These are phyloP conservation scores for Acer yangbiense DNA, from an alignment of 345 rosid species.

Conservation along the genomic window DNA sequence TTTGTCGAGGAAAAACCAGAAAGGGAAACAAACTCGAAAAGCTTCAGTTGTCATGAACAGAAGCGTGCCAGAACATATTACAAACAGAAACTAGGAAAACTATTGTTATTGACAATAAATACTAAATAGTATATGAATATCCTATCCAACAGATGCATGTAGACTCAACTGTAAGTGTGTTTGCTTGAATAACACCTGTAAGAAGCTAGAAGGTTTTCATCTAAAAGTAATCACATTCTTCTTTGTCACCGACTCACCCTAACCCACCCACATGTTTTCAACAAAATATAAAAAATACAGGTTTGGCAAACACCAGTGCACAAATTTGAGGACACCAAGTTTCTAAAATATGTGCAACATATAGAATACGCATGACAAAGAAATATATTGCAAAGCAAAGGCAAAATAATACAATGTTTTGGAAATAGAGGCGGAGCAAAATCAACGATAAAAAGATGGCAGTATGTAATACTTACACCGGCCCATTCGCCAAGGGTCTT, in stretches of 20 bases:
- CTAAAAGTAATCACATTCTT: no score
- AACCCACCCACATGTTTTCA: not conserved
- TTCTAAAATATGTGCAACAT: not conserved
- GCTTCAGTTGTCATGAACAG: no score
- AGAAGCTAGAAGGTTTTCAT: not conserved
- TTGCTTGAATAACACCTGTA: not conserved
- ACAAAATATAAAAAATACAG: not conserved
- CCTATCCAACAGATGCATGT: not conserved
- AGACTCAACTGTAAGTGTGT: not conserved
- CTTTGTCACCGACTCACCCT: not conserved
- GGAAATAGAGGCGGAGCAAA: not conserved
- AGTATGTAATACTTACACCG: slow-evolving; percentile 54
- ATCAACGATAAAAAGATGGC: no score
- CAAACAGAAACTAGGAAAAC: no score
- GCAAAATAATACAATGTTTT: not conserved
- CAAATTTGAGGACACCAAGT: not conserved
- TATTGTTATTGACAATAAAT: no score
- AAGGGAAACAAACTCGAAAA: no score
- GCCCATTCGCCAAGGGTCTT: slow-evolving; percentile 95
- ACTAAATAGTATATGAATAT: no score
- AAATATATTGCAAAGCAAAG: not conserved
- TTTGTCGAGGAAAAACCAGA: not conserved
- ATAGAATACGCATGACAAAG: not conserved
- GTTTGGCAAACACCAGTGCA: not conserved
- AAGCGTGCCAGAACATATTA: no score